Base-by-base conservation (phyloP, 306 rosid genomes). In the Quercus agrifolia region DNA sequence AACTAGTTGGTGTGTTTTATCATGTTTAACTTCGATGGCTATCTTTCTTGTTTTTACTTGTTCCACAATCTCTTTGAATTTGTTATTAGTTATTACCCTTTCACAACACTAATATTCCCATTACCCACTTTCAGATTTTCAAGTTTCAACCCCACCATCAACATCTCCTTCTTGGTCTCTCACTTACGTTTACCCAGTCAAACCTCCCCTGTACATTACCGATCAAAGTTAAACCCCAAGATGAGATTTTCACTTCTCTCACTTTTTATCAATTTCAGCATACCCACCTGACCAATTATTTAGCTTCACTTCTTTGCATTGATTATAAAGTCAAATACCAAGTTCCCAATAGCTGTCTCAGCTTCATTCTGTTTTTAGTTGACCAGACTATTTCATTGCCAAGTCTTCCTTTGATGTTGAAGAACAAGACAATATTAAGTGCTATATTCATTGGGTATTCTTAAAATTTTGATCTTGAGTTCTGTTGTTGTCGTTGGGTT, bases 131-230 rank as follows among this genome's bases (percentile, higher is more conserved):
- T 23, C 58, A 27, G 58, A 71, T 10, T 28, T 76, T 56, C 30
- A 57, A 71, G 14, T 3, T 41, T 41, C 3, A 41, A 41, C 4
- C 5, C 15, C 17, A 4, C 25, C 78, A 2, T 25, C 51, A 49
- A 10, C 4, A 31, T 46, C 52, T 14, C 1, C 49, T 30, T 5
- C 23, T 74, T 51, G 18, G 33, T 28, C 64, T 28, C 64, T 18
- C 35, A 49, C 79, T 74, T 67, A 62, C 41, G 54, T 80, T 83
- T 76, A 74, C 80, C 54, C 72, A 3, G 66, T 83, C 86, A 74
- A 77, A 73, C 15, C 17, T 2, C 18, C 35, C 70, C 46, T 14
- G 75, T 58, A 18, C 13, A 13, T 52, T 73, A 44, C 19, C 19
- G 20, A 15, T 18, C 21, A 41, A 41, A 8, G 17, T 2, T 63